phyloP scores from a whole-genome alignment of 768 basidiomycete species.

The Podaxis pistillaris region DNA sequence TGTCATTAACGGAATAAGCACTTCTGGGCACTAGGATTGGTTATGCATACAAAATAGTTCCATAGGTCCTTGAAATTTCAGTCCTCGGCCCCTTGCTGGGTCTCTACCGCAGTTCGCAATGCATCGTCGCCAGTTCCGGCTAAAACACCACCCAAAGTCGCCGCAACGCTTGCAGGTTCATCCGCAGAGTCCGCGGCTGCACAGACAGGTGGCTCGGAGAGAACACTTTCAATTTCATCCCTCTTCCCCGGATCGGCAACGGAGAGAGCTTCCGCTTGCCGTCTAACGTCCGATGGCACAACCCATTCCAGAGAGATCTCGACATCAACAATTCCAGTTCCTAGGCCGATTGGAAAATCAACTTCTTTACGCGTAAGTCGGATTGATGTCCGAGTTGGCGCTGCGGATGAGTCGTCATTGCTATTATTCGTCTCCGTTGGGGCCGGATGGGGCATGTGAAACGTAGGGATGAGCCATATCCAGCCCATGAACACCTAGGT shows the following conservation, averaged over 20 bases:
- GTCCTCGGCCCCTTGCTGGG: no score
- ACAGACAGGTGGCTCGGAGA: conserved; percentile 17
- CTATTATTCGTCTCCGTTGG: conserved; percentile 18
- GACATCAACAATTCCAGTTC: conserved; percentile 63
- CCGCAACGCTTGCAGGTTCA: conserved; percentile 28
- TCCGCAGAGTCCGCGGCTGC: conserved; percentile 21
- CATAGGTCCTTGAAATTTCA: no score
- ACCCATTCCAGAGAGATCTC: conserved; percentile 60
- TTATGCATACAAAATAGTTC: no score
- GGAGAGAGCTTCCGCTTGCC: not conserved
- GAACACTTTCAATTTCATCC: not conserved
- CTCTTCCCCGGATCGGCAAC: conserved; percentile 21
- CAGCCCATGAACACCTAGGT: conserved; percentile 73
- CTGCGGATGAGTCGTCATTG: conserved; percentile 8
- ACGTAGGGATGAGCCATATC: conserved; percentile 84
- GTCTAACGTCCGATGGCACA: not conserved
- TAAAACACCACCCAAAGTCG: conserved; percentile 19
- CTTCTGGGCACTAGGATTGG: no score
- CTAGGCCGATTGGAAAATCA: conserved; percentile 78
- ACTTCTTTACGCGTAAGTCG: conserved; percentile 58
- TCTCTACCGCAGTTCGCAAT: no score
- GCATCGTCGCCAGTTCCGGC: no score
- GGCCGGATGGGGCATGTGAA: conserved; percentile 65
- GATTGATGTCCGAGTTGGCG: conserved; percentile 33
- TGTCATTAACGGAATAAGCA: no score